A percentile compares a stretch with the other conserved stretches of the same genome.
Evolutionary conservation across 1,284 basidiomycete genomes (phyloP).

Genomic region (Fomitopsis palustris): DNA sequence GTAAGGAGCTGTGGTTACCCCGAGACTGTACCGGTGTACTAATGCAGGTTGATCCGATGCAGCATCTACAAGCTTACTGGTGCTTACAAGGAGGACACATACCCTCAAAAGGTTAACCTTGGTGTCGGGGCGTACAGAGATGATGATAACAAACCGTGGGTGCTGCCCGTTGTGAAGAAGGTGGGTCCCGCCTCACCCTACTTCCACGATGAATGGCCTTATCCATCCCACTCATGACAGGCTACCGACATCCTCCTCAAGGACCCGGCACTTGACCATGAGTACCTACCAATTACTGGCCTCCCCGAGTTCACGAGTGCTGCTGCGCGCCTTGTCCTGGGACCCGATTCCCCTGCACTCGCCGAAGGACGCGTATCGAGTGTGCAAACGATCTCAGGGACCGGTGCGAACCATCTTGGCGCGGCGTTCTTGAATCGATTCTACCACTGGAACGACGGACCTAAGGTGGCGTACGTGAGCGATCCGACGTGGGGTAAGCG

Average conservation of each 20-base stretch:
- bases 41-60: slow-evolving; percentile 4
- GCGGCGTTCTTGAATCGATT: slow-evolving; percentile 86
- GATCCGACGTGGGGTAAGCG: slow-evolving; percentile 90
- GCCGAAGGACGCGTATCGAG: slow-evolving; percentile 68
- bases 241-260: slow-evolving; percentile 71
- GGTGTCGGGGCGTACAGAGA: slow-evolving; percentile 91
- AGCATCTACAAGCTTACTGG: slow-evolving; percentile 94
- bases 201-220: background rate
- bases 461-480: slow-evolving; percentile 75
- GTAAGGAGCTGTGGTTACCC: slow-evolving; percentile 14
- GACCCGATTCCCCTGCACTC: slow-evolving; percentile 69
- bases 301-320: slow-evolving; percentile 78
- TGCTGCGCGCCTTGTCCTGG: slow-evolving; percentile 83
- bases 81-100: slow-evolving; percentile 82
- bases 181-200: slow-evolving; percentile 37
- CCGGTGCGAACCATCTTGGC: slow-evolving; percentile 93
- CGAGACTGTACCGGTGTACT: slow-evolving; percentile 1
- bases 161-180: slow-evolving; percentile 90
- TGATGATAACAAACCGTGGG: slow-evolving; percentile 82
- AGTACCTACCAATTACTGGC: slow-evolving; percentile 92
- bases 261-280: slow-evolving; percentile 81
- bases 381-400: slow-evolving; percentile 93
- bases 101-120: slow-evolving; percentile 86
- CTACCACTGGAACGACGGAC: slow-evolving; percentile 54
- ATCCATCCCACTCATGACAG: slow-evolving; percentile 36